Percentiles rank a stretch among this genome's conserved stretches.
These are phyloP conservation scores for Penicillium sp. DNA, from an alignment of 2,329 filamentous ascomycete species.

Conservation along the genomic window DNA sequence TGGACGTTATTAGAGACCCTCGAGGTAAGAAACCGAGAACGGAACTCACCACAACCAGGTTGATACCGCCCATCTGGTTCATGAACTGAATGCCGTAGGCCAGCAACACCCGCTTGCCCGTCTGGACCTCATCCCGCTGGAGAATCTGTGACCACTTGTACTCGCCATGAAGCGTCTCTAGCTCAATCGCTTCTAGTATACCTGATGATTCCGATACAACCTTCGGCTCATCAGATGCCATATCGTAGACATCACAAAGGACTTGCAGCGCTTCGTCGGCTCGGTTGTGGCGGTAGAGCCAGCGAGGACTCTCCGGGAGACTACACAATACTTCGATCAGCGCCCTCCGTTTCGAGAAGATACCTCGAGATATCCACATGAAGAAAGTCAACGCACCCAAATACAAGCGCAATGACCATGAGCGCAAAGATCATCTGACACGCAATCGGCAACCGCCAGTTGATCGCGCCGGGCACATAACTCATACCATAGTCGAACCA, in stretches of 20 bases:
- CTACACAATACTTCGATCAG: constrained; percentile 14
- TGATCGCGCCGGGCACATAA: constrained; percentile 39
- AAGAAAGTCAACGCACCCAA: constrained; percentile 18
- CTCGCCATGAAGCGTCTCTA: constrained; percentile 34
- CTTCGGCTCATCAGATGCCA: constrained; percentile 19
- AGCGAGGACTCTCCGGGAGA: constrained; percentile 40
- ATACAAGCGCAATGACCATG: constrained; percentile 39
- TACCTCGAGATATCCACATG: constrained; percentile 1
- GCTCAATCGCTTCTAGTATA: constrained; percentile 45
- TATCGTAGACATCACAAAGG: constrained; percentile 28
- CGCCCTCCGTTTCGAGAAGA: background rate
- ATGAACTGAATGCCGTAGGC: constrained; percentile 49
- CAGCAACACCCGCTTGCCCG: constrained; percentile 44
- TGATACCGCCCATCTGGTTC: constrained; percentile 51
- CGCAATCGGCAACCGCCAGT: constrained; percentile 47
- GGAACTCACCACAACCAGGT: constrained; percentile 42
- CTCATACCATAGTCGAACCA: constrained; percentile 37
- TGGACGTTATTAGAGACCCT: constrained; percentile 9
- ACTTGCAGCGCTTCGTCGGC: constrained; percentile 30
- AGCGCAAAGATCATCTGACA: constrained; percentile 45
- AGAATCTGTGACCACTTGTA: constrained; percentile 43
- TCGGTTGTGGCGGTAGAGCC: constrained; percentile 43
- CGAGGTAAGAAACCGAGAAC: background rate
- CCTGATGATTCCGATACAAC: constrained; percentile 32
- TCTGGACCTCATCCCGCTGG: constrained; percentile 43